Base-by-base conservation (phyloP, 768 basidiomycete genomes). In the Mrakia blollopis region DNA sequence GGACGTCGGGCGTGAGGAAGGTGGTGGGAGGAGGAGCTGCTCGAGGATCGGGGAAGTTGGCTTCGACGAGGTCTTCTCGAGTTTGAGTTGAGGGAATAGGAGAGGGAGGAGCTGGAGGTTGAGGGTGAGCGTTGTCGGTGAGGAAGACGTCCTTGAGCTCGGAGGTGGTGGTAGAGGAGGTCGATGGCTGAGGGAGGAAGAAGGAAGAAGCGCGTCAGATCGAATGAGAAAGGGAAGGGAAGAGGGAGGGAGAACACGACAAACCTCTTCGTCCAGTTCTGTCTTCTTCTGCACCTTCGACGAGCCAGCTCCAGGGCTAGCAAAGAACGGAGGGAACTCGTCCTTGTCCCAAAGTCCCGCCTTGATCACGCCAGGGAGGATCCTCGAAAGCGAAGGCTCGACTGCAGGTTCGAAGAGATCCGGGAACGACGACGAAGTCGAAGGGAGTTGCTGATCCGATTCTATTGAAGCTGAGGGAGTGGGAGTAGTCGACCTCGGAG, bases 281-380 rank as follows among this genome's bases (percentile, higher is more conserved):
- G 35, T 30, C 37, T 68, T 13, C 65, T 68, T 68, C 35, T 21
- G 21, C 18, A 5, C 39, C 18, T 44, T 68, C 37, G 65, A 68
- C 25, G 65, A 23, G 5, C 63, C 63, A 32, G 63, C 30, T 32
- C 63, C 63, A 32, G 63, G 63, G 23, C 63, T 65, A n/a, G 39
- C 44, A 39, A 39, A 39, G 37, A 68, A 68, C 8, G 65, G 65
- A 35, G 65, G 65, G 39, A 68, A 68, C 37, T 35, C 16, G 65
- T 68, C 37, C 35, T 35, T n/a, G 37, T 68, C 39, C 65, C 65
- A 68, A 21, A 68, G 39, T 11, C 65, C 65, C 16, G 65, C 35
- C 39, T 68, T 68, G 37, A 39, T 39, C 0, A 68, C 65, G 44
- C 65, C 65, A 21, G 65, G 65, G 7, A 68, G 35, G 35, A 68